phyloP scores from a whole-genome alignment of 1,139 yeast genomes.

The Martiniozyma asiatica region DNA sequence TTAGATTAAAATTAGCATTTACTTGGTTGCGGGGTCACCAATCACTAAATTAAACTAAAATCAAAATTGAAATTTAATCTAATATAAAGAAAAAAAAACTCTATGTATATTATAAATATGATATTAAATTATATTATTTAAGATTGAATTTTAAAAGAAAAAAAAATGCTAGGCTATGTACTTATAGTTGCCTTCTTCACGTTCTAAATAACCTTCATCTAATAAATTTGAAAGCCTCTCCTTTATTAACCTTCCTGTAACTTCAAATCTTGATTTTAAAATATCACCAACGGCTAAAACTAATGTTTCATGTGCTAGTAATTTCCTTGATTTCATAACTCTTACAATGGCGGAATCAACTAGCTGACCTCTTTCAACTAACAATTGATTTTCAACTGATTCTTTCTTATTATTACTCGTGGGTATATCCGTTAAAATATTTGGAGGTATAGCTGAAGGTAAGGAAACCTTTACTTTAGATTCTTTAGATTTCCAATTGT shows the following conservation, averaged over 20 bases:
- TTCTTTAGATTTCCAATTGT: slow-evolving; percentile 4
- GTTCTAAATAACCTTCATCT: slow-evolving; percentile 71
- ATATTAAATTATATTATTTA: too few relatives aligned
- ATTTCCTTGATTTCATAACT: slow-evolving; percentile 67
- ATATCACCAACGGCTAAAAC: slow-evolving; percentile 38
- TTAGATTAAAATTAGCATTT: too few relatives aligned
- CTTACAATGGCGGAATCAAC: slow-evolving; percentile 86
- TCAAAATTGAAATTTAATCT: not conserved
- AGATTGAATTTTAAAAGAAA: too few relatives aligned
- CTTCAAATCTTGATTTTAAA: slow-evolving; percentile 50
- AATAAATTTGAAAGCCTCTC: slow-evolving; percentile 69
- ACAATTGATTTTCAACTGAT: slow-evolving; percentile 23
- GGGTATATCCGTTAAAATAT: not conserved
- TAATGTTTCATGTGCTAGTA: slow-evolving; percentile 51
- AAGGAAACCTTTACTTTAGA: slow-evolving; percentile 3
- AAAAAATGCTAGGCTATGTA: slow-evolving; percentile 52
- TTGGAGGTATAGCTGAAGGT: slow-evolving; percentile 4
- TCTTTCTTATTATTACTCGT: not conserved
- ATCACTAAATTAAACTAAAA: too few relatives aligned
- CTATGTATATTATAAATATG: not conserved
- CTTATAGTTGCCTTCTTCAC: slow-evolving; percentile 63
- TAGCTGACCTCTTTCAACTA: slow-evolving; percentile 41
- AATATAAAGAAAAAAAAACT: not conserved
- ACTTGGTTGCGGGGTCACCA: too few relatives aligned
- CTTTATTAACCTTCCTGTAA: slow-evolving; percentile 51